Conservation (phyloP, 2,329 filamentous ascomycete genomes). For the Amauroascus niger region DNA sequence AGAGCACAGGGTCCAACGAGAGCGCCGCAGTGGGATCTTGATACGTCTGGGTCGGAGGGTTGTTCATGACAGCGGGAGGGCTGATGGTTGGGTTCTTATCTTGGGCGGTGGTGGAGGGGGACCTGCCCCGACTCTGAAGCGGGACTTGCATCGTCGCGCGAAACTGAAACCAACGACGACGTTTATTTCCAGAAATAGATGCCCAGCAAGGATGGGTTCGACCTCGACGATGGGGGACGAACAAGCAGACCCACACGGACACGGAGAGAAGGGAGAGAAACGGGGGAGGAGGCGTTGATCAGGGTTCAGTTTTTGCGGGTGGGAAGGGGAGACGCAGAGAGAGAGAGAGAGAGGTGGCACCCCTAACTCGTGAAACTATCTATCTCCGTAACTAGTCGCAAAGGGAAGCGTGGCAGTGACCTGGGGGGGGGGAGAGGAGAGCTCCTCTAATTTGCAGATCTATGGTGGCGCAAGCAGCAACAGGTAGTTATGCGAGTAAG, state of each 20-base stretch:
- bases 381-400: too few relatives aligned
- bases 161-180: conserved; percentile 2
- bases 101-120: conserved; percentile 26
- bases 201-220: neutral
- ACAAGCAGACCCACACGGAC: neutral
- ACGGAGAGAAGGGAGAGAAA: neutral
- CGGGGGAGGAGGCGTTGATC: neutral
- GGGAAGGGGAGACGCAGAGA: too few relatives aligned
- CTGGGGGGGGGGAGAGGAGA: too few relatives aligned
- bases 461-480: conserved; percentile 10
- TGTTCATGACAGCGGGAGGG: neutral
- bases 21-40: conserved; percentile 26
- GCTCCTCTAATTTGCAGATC: conserved; percentile 10
- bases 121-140: conserved; percentile 30
- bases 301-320: too few relatives aligned
- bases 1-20: conserved; percentile 29
- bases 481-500: neutral
- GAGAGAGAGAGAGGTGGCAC: too few relatives aligned
- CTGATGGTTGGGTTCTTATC: conserved; percentile 30
- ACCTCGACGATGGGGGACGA: too few relatives aligned
- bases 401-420: conserved; percentile 8
- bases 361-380: too few relatives aligned
- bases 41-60: conserved; percentile 28
- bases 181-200: conserved; percentile 10
- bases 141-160: conserved; percentile 14